Base-by-base conservation (phyloP, 495 filamentous ascomycete genomes). In the Delitschia confertaspora region DNA sequence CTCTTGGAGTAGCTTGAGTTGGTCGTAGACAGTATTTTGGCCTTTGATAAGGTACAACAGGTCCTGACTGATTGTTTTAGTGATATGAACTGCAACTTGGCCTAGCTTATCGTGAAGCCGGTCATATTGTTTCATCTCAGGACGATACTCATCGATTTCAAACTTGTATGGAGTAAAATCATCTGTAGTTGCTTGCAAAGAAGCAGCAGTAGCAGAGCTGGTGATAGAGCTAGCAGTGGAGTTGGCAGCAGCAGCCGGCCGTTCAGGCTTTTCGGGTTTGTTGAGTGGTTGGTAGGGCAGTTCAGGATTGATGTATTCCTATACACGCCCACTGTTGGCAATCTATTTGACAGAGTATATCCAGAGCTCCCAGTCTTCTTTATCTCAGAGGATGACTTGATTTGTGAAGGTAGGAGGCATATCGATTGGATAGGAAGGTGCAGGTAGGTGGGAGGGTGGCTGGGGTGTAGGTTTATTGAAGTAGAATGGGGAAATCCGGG, bases 1-100 rank as follows among this genome's bases (percentile, higher is more conserved):
- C 4, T 23, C 27, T 20, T 33, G 39, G 20, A 43, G 30, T 20
- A 13, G 20, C 30, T 33, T 43, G 25, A 34, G 30, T 20, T 32
- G 39, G 21, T 43, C 19, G 17, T 43, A 17, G 6, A 43, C 14
- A 10, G 25, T 32, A 4, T 17, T 7, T 16, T 21, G 9, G 6
- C 9, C 6, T 19, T 20, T 19, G 17, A 20, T 21, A 17, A 6
- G 16, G 20, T 22, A 25, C 9, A 39, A 20, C 8, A 26, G 17
- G 8, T 21, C 16, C 17, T 9, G 16, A 25, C 24, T 8, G 10
- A 39, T 25, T 39, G 36, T 26, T 39, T 39, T 39, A 24, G 22
- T 39, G 24, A 39, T 24, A 20, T 39, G 36, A 11, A 16, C 20
- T 39, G 9, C 22, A 8, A 39, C 22, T 22, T 22, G 36, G 24